These are phyloP conservation scores for Pilasporangium apinafurcum DNA, from an alignment of 352 stramenopile species.

Conservation along the genomic window DNA sequence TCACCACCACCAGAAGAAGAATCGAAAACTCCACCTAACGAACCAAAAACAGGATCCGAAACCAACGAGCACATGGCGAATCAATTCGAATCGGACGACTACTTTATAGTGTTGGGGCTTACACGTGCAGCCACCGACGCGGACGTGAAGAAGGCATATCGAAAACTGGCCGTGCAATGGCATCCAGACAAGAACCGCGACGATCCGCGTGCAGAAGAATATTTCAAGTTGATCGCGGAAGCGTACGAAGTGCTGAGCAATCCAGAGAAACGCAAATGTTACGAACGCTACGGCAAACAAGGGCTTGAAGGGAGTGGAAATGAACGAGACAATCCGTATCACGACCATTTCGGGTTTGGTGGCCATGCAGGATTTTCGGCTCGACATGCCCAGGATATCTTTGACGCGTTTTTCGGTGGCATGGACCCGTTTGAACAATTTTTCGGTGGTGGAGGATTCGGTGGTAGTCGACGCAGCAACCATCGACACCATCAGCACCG, in stretches of 20 bases:
- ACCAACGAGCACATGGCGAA: constrained; percentile 6
- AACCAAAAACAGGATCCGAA: background rate
- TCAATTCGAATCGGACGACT: constrained; percentile 66
- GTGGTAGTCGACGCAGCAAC: background rate
- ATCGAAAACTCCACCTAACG: background rate
- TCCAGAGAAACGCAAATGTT: constrained; percentile 39
- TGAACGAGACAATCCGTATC: constrained; percentile 1
- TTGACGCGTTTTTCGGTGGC: constrained; percentile 63
- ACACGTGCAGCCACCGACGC: constrained; percentile 23
- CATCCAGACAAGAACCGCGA: constrained; percentile 93
- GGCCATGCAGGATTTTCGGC: constrained; percentile 24
- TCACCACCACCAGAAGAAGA: background rate
- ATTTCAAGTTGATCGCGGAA: constrained; percentile 87
- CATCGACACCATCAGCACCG: too few species aligned
- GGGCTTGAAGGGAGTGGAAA: constrained; percentile 8
- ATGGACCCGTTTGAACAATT: constrained; percentile 52
- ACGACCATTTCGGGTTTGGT: constrained; percentile 21
- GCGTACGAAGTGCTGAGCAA: constrained; percentile 89
- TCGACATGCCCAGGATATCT: constrained; percentile 63
- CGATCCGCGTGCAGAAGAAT: constrained; percentile 71
- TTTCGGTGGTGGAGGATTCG: constrained; percentile 16
- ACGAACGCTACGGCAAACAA: constrained; percentile 42
- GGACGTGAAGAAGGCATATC: constrained; percentile 66
- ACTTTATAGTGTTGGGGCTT: constrained; percentile 60
- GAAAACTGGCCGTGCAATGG: constrained; percentile 80